Conservation (phyloP, 495 filamentous ascomycete genomes). For the Podospora conica region DNA sequence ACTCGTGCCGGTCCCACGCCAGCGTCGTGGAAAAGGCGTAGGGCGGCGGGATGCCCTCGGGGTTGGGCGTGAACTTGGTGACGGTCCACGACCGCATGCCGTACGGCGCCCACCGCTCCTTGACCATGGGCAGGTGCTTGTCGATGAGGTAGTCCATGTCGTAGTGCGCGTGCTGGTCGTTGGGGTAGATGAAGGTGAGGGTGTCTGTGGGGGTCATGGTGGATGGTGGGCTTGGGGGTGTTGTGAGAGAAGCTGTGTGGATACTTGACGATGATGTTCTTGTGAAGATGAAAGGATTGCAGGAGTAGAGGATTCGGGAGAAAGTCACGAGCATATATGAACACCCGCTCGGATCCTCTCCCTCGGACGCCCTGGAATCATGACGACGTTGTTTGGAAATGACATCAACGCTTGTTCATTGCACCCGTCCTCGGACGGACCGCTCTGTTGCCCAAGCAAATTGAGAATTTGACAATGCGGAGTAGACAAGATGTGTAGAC, state of each 20-base stretch:
- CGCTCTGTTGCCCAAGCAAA: neutral
- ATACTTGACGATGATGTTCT: no score
- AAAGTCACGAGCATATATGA: neutral
- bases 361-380: neutral
- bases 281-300: no score
- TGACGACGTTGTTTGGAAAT: neutral
- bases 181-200: slow-evolving; percentile 5
- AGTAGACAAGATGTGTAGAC: no score
- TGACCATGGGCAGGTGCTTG: neutral
- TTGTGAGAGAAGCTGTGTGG: neutral
- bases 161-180: neutral
- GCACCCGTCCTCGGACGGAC: neutral
- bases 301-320: neutral
- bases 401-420: neutral
- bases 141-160: slow-evolving; percentile 1
- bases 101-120: neutral
- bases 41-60: neutral
- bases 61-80: neutral
- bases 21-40: neutral
- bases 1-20: neutral
- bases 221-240: neutral
- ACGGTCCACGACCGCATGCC: neutral
- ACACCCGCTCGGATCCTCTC: neutral
- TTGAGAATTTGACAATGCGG: neutral
- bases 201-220: neutral